A percentile compares a stretch with the other conserved stretches of the same genome.
Conservation (phyloP, 192 early-diverging fungal species). For the Coemansia sp. region DNA sequence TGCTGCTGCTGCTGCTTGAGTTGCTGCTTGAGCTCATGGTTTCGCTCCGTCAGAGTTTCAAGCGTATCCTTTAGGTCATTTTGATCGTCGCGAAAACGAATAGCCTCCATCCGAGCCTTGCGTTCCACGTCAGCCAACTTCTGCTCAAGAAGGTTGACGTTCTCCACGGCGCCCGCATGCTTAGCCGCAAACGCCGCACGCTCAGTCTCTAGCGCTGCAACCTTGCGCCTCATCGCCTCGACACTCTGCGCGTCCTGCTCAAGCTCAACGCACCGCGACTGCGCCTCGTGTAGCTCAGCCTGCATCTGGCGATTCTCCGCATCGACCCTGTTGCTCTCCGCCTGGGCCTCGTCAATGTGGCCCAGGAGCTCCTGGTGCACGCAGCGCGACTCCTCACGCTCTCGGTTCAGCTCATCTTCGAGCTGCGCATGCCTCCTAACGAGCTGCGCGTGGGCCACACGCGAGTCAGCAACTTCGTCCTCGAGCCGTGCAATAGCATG, state of each 20-base stretch:
- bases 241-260: conserved; percentile 3
- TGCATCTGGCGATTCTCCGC: conserved; percentile 30
- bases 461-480: conserved; percentile 20
- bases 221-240: neutral
- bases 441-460: neutral
- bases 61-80: conserved; percentile 16
- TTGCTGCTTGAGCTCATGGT: conserved; percentile 29
- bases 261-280: neutral
- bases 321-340: conserved; percentile 15
- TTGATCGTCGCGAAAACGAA: neutral
- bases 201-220: neutral
- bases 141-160: conserved; percentile 9
- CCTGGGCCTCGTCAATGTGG: conserved; percentile 8
- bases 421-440: neutral
- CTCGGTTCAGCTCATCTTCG: neutral
- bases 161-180: conserved; percentile 1
- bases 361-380: conserved; percentile 19
- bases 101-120: neutral
- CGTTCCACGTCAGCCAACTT: conserved; percentile 3
- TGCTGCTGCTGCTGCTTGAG: neutral
- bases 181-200: conserved; percentile 7
- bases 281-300: conserved; percentile 14
- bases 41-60: conserved; percentile 32
- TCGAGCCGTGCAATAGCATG: conserved; percentile 31
- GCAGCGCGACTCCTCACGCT: neutral